A percentile compares a stretch with the other conserved stretches of the same genome.
Conservation (phyloP, 2,329 filamentous ascomycete species). For the Bipolaris gigantea region DNA sequence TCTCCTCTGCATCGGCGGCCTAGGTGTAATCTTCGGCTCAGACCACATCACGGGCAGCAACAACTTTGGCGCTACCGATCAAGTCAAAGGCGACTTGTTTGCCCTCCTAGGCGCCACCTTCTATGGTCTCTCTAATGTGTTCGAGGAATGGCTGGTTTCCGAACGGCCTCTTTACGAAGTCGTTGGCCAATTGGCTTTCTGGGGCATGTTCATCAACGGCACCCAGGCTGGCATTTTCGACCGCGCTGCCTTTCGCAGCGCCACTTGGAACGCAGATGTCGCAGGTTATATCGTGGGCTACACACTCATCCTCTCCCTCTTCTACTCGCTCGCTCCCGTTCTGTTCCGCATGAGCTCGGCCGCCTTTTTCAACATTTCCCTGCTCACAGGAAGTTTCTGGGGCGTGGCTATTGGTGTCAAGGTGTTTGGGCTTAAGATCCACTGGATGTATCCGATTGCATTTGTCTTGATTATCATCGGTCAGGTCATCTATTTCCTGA, state of each 20-base stretch:
- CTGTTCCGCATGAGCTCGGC: conserved; percentile 87
- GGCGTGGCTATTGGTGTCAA: conserved; percentile 87
- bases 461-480: conserved; percentile 91
- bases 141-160: conserved; percentile 91
- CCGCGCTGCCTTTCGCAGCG: conserved; percentile 64
- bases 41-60: conserved; percentile 82
- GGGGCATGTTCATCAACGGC: conserved; percentile 88
- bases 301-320: conserved; percentile 77
- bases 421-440: conserved; percentile 77
- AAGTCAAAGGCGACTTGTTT: conserved; percentile 90
- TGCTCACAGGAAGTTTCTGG: conserved; percentile 97
- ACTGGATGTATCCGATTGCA: conserved; percentile 93
- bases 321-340: conserved; percentile 85
- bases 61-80: conserved; percentile 67
- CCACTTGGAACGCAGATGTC: conserved; percentile 55
- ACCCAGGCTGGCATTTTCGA: conserved; percentile 91
- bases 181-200: conserved; percentile 85
- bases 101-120: conserved; percentile 84
- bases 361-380: conserved; percentile 94
- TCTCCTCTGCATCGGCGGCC: conserved; percentile 85
- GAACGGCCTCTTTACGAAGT: conserved; percentile 90
- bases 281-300: conserved; percentile 87
- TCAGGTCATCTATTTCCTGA: conserved; percentile 83
- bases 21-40: conserved; percentile 80
- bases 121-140: conserved; percentile 88